These are phyloP conservation scores for Lactifluus volemus DNA, from an alignment of 768 basidiomycete genomes.

Conservation along the genomic window DNA sequence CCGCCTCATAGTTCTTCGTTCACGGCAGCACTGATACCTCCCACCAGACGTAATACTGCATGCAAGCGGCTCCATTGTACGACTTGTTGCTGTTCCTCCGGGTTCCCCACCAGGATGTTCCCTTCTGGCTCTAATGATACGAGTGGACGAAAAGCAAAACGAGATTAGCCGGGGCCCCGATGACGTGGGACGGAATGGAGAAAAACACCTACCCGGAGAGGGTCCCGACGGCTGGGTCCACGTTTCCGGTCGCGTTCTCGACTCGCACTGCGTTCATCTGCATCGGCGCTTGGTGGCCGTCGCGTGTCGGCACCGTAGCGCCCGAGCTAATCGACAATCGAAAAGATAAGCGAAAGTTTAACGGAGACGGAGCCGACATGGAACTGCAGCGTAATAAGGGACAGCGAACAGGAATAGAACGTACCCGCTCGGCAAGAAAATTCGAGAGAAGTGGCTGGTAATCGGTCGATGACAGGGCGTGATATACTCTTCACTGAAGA, in stretches of 20 bases:
- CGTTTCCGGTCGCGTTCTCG: slow-evolving; percentile 6
- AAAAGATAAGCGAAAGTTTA: not conserved
- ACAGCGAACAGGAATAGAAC: slow-evolving; percentile 24
- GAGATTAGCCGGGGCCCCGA: not conserved
- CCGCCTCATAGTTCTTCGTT: slow-evolving; percentile 88
- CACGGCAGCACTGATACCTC: slow-evolving; percentile 78
- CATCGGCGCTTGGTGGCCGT: slow-evolving; percentile 5
- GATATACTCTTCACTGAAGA: slow-evolving; percentile 75
- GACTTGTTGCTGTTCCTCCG: slow-evolving; percentile 41
- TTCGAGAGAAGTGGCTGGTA: slow-evolving; percentile 71
- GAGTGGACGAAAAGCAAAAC: not conserved
- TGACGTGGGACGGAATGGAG: not conserved
- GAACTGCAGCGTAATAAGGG: not conserved
- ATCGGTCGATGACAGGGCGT: slow-evolving; percentile 68
- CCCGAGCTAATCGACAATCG: slow-evolving; percentile 11
- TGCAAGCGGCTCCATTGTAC: slow-evolving; percentile 79
- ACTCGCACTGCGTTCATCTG: slow-evolving; percentile 8
- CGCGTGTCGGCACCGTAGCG: slow-evolving; percentile 6
- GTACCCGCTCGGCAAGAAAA: slow-evolving; percentile 81
- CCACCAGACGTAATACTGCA: slow-evolving; percentile 74
- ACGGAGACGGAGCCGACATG: not conserved
- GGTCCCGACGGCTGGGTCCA: slow-evolving; percentile 8
- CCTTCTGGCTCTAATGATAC: not conserved
- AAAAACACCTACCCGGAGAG: not conserved
- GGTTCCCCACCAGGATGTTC: not conserved